These are phyloP conservation scores for Cephaloascus albidus DNA, from an alignment of 805 yeast genomes.

Conservation along the genomic window DNA sequence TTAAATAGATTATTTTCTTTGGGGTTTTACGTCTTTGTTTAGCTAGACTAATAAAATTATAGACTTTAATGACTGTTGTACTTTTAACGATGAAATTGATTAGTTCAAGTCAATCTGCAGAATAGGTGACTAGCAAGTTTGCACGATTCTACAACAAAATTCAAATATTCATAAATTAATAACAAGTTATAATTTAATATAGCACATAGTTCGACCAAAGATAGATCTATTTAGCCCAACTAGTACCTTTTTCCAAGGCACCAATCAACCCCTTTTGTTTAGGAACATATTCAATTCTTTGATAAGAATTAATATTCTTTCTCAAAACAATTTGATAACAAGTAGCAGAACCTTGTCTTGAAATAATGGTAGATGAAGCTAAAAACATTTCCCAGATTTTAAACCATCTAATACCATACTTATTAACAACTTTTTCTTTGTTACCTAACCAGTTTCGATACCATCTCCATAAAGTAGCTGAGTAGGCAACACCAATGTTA, in stretches of 20 bases:
- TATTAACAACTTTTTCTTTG: conserved; percentile 63
- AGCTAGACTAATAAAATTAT: too few relatives aligned
- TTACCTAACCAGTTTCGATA: conserved; percentile 89
- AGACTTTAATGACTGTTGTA: too few relatives aligned
- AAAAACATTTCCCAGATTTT: conserved; percentile 91
- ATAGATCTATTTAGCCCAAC: conserved; percentile 41
- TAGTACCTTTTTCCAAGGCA: conserved; percentile 43
- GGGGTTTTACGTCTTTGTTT: too few relatives aligned
- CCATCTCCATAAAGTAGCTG: conserved; percentile 90
- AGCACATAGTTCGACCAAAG: background rate
- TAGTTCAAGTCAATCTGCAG: too few relatives aligned
- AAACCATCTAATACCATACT: conserved; percentile 85
- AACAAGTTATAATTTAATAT: too few relatives aligned
- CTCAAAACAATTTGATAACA: conserved; percentile 87
- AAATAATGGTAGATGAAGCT: conserved; percentile 70
- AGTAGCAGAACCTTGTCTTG: conserved; percentile 91
- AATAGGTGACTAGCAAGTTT: too few relatives aligned
- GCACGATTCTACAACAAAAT: too few relatives aligned
- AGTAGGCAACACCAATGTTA: conserved; percentile 88
- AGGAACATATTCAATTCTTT: conserved; percentile 76
- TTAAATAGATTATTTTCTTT: too few relatives aligned
- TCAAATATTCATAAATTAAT: too few relatives aligned
- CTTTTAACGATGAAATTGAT: too few relatives aligned
- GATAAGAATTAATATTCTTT: conserved; percentile 80
- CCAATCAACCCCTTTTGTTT: conserved; percentile 63